A percentile compares a stretch with the other conserved stretches of the same genome.
phyloP scores from a whole-genome alignment of 352 stramenopile species.

The Pelagophyceae sp. region DNA sequence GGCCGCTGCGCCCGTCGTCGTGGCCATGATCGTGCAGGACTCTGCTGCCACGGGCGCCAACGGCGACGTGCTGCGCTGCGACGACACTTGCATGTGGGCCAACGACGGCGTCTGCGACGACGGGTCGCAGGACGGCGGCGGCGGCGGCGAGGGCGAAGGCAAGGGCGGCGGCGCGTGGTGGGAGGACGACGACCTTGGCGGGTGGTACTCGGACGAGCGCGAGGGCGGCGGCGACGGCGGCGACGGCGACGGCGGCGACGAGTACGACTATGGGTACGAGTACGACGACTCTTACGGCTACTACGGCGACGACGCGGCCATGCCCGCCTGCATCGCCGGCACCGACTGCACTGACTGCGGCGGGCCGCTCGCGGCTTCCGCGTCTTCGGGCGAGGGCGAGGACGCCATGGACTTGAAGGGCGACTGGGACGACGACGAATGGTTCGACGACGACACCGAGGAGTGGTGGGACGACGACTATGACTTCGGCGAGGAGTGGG shows the following conservation, averaged over 20 bases:
- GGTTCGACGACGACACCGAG: constrained; percentile 15
- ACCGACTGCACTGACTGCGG: constrained; percentile 31
- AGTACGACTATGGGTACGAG: constrained; percentile 22
- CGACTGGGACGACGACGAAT: constrained; percentile 30
- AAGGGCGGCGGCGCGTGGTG: constrained; percentile 23
- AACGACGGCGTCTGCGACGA: constrained; percentile 32
- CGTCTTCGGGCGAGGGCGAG: not conserved
- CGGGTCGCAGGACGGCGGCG: constrained; percentile 6
- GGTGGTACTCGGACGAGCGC: constrained; percentile 18
- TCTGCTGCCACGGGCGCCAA: constrained; percentile 12
- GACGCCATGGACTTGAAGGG: constrained; percentile 22
- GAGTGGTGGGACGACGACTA: constrained; percentile 21
- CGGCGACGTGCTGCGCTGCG: constrained; percentile 23
- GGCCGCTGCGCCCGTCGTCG: not conserved
- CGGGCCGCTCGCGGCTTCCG: not conserved
- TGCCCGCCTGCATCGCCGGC: constrained; percentile 24
- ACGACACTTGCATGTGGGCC: constrained; percentile 30
- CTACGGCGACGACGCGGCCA: constrained; percentile 18
- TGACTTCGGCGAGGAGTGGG: constrained; percentile 20
- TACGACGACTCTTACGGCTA: constrained; percentile 24
- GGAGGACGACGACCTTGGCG: constrained; percentile 28
- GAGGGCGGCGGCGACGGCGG: constrained; percentile 13
- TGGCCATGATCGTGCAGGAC: constrained; percentile 3
- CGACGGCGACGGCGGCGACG: not conserved
- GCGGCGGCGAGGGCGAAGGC: not conserved